Base-by-base conservation (phyloP, 495 filamentous ascomycete genomes). In the Pseudevernia furfuracea region DNA sequence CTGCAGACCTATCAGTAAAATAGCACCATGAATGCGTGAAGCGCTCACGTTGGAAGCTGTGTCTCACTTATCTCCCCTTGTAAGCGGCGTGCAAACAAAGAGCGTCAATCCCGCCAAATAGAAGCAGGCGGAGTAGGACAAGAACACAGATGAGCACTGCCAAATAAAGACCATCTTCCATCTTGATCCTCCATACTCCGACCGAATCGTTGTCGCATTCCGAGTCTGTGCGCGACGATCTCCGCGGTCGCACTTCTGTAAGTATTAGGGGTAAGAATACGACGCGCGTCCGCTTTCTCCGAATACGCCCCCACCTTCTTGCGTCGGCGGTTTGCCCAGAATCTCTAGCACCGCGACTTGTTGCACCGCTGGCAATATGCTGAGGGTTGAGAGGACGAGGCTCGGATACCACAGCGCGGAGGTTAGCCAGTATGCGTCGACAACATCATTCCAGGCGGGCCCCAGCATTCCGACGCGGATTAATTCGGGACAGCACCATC, bases 101-200 rank as follows among this genome's bases (percentile, higher is more conserved):
- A 75, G 52, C 7, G 72, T 74, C 32, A 74, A 56, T 28, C 73
- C 73, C 7, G 66, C 59, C 36, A 74, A 53, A 43, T 69, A 74
- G 1, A 65, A 60, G 19, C 62, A 39, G 30, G 71, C 63, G 0
- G 71, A 71, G 58, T 74, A 74, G 1, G 70, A 68, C 32, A 72
- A 65, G 38, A 74, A 69, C 73, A 74, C 73, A 4, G 66, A 62
- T 15, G 70, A 67, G 15, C 69, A 68, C 57, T 74, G 73, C 73
- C 73, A 74, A 0, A 70, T 70, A 59, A 74, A 74, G 3, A 73
- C 67, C 73, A 74, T 68, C 32, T 67, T 71, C 69, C 67, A 70
- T 11, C 61, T 8, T 2, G 65, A 60, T 28, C n/a, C n/a, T 64
- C 68, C 68, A 70, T 41, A 37, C 32, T 9, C 63, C 63, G 32